Conservation (phyloP, 2,329 filamentous ascomycete species). For the Cladophialophora chaetospira region DNA sequence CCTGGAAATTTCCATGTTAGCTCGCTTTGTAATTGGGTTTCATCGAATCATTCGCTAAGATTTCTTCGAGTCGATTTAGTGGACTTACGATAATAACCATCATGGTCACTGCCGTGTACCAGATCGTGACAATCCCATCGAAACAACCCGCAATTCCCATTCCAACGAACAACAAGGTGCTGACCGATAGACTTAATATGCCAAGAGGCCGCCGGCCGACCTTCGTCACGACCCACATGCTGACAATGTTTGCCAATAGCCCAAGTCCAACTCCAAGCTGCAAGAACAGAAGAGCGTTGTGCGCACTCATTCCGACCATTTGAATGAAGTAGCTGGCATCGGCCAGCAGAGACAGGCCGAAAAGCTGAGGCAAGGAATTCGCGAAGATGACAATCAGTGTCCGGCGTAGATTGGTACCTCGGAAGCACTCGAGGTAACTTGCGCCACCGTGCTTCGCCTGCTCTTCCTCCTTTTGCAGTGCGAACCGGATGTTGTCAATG, state of each 20-base stretch:
- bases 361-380: slow-evolving; percentile 48
- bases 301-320: slow-evolving; percentile 38
- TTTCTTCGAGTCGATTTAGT: too few relatives aligned
- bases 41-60: too few relatives aligned
- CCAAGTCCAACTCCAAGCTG: slow-evolving; percentile 50
- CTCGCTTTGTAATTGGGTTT: too few relatives aligned
- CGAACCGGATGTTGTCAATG: slow-evolving; percentile 41
- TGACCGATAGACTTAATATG: slow-evolving; percentile 39
- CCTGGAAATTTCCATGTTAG: background rate
- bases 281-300: slow-evolving; percentile 45
- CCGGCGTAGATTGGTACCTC: slow-evolving; percentile 35
- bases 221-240: slow-evolving; percentile 48
- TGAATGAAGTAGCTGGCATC: slow-evolving; percentile 47
- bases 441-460: slow-evolving; percentile 40
- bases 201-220: slow-evolving; percentile 46
- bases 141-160: slow-evolving; percentile 55
- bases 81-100: slow-evolving; percentile 47
- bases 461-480: slow-evolving; percentile 54
- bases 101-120: slow-evolving; percentile 47
- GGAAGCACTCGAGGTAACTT: slow-evolving; percentile 39
- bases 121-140: slow-evolving; percentile 42
- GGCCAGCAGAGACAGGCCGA: slow-evolving; percentile 49
- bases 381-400: slow-evolving; percentile 43
- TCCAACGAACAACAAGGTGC: slow-evolving; percentile 45
- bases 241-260: slow-evolving; percentile 47